Percentiles rank a stretch among this genome's conserved stretches.
These are phyloP conservation scores for Globisporangium solare DNA, from an alignment of 352 stramenopile species.

Conservation along the genomic window DNA sequence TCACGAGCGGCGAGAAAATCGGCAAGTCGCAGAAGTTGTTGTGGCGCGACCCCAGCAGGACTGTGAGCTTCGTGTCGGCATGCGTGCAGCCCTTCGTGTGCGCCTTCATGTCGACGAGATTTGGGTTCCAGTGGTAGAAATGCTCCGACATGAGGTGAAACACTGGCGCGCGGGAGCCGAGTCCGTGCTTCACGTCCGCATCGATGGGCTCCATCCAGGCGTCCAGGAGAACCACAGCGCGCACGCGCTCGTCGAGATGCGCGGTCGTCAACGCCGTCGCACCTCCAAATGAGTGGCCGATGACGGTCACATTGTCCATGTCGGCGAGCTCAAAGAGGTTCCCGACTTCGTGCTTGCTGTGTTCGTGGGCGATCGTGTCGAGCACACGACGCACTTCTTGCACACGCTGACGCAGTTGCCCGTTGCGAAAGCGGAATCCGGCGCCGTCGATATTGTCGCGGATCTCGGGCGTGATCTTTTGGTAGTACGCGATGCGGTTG, in stretches of 20 bases:
- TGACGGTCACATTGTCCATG: slow-evolving; percentile 30
- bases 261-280: slow-evolving; percentile 50
- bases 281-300: slow-evolving; percentile 61
- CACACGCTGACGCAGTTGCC: slow-evolving; percentile 50
- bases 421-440: slow-evolving; percentile 56
- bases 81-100: slow-evolving; percentile 37
- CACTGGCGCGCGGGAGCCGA: slow-evolving; percentile 35
- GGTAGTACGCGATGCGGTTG: slow-evolving; percentile 51
- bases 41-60: slow-evolving; percentile 41
- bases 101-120: slow-evolving; percentile 38
- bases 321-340: slow-evolving; percentile 31
- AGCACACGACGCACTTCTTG: slow-evolving; percentile 44
- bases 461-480: slow-evolving; percentile 41
- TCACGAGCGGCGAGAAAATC: slow-evolving; percentile 55
- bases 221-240: slow-evolving; percentile 48
- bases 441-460: slow-evolving; percentile 41
- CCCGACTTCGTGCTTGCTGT: slow-evolving; percentile 9
- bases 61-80: slow-evolving; percentile 27
- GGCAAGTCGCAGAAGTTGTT: slow-evolving; percentile 75
- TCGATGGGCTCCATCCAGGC: slow-evolving; percentile 66
- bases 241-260: slow-evolving; percentile 43
- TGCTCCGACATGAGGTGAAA: slow-evolving; percentile 65
- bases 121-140: slow-evolving; percentile 47
- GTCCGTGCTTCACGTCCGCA: slow-evolving; percentile 26
- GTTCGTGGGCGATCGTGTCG: slow-evolving; percentile 23